Percentiles rank a stretch among this genome's conserved stretches.
Conservation (phyloP, 2,329 filamentous ascomycete genomes). For the Pseudocercospora eumusae region DNA sequence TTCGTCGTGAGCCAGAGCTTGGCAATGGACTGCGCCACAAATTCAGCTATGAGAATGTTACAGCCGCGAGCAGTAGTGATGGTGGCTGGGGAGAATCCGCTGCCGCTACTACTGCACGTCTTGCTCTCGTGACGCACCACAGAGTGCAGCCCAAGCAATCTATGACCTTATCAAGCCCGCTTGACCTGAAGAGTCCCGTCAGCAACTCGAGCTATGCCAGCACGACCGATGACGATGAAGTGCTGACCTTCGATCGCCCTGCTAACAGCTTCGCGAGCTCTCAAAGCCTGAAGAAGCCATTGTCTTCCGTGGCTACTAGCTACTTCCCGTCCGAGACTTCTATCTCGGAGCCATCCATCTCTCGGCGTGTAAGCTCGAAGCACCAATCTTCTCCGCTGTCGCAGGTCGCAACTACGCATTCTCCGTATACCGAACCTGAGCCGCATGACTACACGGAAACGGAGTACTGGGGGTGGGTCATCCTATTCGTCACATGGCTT, state of each 20-base stretch:
- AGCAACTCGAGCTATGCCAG: conserved; percentile 63
- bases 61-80: conserved; percentile 34
- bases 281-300: conserved; percentile 26
- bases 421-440: conserved; percentile 42
- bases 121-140: conserved; percentile 36
- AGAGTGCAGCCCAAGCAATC: conserved; percentile 20
- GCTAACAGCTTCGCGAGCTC: conserved; percentile 27
- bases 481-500: conserved; percentile 86
- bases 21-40: conserved; percentile 27
- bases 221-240: conserved; percentile 82
- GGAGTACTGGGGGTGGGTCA: conserved; percentile 97
- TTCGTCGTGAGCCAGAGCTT: conserved; percentile 11
- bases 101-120: conserved; percentile 32
- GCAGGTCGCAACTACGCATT: conserved; percentile 28
- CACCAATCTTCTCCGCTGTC: conserved; percentile 32
- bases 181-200: conserved; percentile 45
- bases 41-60: conserved; percentile 44
- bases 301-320: conserved; percentile 29
- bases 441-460: conserved; percentile 93
- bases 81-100: conserved; percentile 39
- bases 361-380: conserved; percentile 26
- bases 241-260: conserved; percentile 60
- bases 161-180: conserved; percentile 32
- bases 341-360: conserved; percentile 21
- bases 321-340: conserved; percentile 34